These are phyloP conservation scores for Eucalyptus sp. DNA, from an alignment of 345 rosid species.

Conservation along the genomic window DNA sequence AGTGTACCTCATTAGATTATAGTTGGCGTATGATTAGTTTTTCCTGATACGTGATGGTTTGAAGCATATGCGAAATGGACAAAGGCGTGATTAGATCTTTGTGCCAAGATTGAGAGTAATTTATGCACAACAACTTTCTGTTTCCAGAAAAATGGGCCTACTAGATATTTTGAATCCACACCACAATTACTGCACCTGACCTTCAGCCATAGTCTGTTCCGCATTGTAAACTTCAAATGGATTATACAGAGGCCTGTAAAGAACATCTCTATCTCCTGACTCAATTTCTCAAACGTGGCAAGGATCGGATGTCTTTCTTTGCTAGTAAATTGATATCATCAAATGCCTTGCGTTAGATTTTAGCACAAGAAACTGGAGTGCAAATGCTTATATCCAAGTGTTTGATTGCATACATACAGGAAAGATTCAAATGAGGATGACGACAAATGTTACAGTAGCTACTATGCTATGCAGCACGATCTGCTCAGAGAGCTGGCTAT, in stretches of 20 bases:
- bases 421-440: conserved; percentile 15
- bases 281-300: neutral
- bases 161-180: neutral
- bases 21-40: neutral
- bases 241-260: neutral
- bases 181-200: neutral
- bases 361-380: neutral
- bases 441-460: conserved; percentile 1
- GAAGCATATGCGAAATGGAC: neutral
- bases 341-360: neutral
- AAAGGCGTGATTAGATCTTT: neutral
- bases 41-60: neutral
- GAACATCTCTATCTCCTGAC: neutral
- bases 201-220: neutral
- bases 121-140: neutral
- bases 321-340: neutral
- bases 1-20: neutral
- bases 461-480: conserved; percentile 33
- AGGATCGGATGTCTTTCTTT: neutral
- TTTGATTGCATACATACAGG: conserved; percentile 9
- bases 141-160: neutral
- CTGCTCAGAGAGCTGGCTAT: conserved; percentile 32
- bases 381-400: neutral
- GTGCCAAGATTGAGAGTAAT: neutral
- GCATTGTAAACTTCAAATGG: neutral